Percentiles rank a stretch among this genome's conserved stretches.
phyloP scores from a whole-genome alignment of 2,329 filamentous ascomycete species.

The Penicillium hordei region DNA sequence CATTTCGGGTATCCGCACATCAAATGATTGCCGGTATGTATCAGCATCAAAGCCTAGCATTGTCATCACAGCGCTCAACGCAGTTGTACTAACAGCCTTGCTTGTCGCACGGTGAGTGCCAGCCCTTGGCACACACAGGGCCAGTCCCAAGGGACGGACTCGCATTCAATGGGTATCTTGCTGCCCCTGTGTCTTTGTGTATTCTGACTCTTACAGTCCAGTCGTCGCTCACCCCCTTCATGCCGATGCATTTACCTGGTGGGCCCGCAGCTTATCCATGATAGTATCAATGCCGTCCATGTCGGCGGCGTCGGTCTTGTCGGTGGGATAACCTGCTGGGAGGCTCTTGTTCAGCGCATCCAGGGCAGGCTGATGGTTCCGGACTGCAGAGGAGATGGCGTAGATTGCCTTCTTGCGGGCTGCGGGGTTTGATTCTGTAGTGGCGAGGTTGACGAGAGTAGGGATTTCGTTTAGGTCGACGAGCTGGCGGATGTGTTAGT shows the following conservation, averaged over 20 bases:
- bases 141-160: neutral
- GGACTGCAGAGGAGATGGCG: constrained; percentile 78
- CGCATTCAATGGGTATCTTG: neutral
- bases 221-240: constrained; percentile 14
- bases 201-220: constrained; percentile 1
- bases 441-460: constrained; percentile 64
- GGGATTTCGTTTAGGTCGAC: constrained; percentile 66
- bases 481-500: constrained; percentile 41
- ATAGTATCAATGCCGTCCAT: constrained; percentile 83
- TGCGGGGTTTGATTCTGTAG: constrained; percentile 58
- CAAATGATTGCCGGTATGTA: neutral
- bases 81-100: neutral
- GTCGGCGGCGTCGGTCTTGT: constrained; percentile 73
- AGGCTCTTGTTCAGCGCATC: constrained; percentile 66
- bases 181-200: constrained; percentile 1
- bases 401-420: constrained; percentile 86
- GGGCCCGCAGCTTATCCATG: constrained; percentile 65
- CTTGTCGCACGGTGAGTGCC: neutral
- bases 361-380: constrained; percentile 82
- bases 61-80: neutral
- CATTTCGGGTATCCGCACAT: constrained; percentile 2
- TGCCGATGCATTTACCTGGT: constrained; percentile 28
- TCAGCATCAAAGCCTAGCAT: neutral
- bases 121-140: neutral
- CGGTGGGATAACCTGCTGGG: constrained; percentile 58